phyloP scores from a whole-genome alignment of 495 filamentous ascomycete genomes.

The Aspergillus affinis region DNA sequence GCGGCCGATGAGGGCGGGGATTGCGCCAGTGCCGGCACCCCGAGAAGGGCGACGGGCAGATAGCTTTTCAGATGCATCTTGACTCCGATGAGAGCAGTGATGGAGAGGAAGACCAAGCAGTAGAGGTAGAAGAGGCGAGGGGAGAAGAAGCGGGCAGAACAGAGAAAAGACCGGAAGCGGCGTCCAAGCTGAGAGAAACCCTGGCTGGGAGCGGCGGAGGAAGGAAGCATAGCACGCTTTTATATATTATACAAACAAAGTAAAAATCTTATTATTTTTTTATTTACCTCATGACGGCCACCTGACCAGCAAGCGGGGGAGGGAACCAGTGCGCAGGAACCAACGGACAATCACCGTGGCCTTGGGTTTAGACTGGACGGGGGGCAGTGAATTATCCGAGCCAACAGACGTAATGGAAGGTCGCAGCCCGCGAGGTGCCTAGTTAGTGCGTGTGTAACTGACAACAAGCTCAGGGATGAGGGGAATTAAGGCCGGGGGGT shows the following conservation, averaged over 20 bases:
- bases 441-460: not conserved
- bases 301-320: constrained; percentile 17
- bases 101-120: constrained; percentile 32
- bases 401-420: constrained; percentile 10
- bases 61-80: constrained; percentile 45
- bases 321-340: constrained; percentile 14
- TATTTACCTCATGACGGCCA: constrained; percentile 23
- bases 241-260: not conserved
- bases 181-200: constrained; percentile 22
- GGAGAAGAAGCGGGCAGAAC: constrained; percentile 34
- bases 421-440: not conserved
- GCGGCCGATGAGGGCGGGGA: constrained; percentile 17
- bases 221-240: constrained; percentile 14
- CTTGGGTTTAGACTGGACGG: not conserved
- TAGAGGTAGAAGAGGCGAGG: constrained; percentile 31
- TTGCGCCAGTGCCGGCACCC: constrained; percentile 33
- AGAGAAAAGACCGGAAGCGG: constrained; percentile 33
- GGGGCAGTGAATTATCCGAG: constrained; percentile 22
- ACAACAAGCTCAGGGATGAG: constrained; percentile 2
- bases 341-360: not conserved
- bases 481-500: not conserved
- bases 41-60: constrained; percentile 35
- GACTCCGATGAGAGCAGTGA: constrained; percentile 30
- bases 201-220: constrained; percentile 13
- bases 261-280: constrained; percentile 9